Conservation (phyloP, 805 yeast genomes). For the Candida silvicultrix region DNA sequence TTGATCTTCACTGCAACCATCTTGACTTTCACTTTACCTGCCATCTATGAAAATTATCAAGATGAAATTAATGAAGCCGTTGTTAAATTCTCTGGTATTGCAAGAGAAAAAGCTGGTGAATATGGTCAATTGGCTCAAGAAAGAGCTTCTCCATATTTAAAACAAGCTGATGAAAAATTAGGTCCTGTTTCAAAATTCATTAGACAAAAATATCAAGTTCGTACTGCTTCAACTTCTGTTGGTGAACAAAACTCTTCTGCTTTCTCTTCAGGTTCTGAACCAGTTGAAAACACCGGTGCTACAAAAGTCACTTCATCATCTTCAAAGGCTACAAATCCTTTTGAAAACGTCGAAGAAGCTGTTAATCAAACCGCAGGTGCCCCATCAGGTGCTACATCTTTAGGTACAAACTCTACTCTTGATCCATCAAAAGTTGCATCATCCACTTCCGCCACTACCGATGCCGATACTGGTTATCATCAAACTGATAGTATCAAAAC, state of each 20-base stretch:
- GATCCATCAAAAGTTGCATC: background rate
- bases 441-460: too few species aligned
- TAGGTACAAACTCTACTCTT: slow-evolving; percentile 4
- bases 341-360: slow-evolving; percentile 13
- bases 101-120: slow-evolving; percentile 43
- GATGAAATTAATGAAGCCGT: slow-evolving; percentile 67
- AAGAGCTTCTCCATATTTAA: slow-evolving; percentile 54
- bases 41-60: slow-evolving; percentile 66
- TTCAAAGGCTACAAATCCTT: slow-evolving; percentile 20
- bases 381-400: slow-evolving; percentile 9
- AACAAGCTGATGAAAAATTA: slow-evolving; percentile 48
- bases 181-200: slow-evolving; percentile 64
- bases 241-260: slow-evolving; percentile 19
- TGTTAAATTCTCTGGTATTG: slow-evolving; percentile 36
- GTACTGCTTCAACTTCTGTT: slow-evolving; percentile 71
- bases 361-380: slow-evolving; percentile 3
- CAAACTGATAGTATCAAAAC: slow-evolving; percentile 13
- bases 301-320: background rate
- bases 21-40: slow-evolving; percentile 68
- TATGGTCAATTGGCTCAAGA: slow-evolving; percentile 42
- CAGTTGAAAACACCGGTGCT: slow-evolving; percentile 36
- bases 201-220: slow-evolving; percentile 42
- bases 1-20: slow-evolving; percentile 52
- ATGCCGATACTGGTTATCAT: slow-evolving; percentile 8
- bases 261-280: slow-evolving; percentile 21